phyloP scores from a whole-genome alignment of 306 rosid genomes.

The Gleditsia sinensis region DNA sequence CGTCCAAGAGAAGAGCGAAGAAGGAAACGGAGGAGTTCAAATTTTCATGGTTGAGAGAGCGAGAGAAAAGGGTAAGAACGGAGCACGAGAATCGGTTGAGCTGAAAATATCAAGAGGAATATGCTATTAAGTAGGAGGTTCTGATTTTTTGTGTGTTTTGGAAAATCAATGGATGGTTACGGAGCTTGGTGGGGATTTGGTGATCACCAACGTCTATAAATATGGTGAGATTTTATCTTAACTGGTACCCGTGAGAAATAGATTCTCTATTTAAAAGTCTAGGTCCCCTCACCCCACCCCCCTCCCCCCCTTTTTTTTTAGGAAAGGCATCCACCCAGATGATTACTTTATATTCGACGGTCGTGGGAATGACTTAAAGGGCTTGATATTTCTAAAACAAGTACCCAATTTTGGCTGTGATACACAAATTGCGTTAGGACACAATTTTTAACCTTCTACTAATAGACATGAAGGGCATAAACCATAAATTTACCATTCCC shows the following conservation, averaged over 20 bases:
- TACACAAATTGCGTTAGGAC: constrained; percentile 22
- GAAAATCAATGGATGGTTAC: constrained; percentile 46
- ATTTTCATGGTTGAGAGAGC: constrained; percentile 33
- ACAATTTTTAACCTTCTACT: constrained; percentile 13
- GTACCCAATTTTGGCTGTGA: constrained; percentile 16
- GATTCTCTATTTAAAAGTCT: background rate
- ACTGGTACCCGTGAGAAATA: background rate
- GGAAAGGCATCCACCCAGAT: constrained; percentile 25
- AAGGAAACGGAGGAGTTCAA: background rate
- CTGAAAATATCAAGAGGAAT: constrained; percentile 45
- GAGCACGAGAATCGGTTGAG: constrained; percentile 51
- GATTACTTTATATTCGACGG: constrained; percentile 6
- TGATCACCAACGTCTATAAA: constrained; percentile 40
- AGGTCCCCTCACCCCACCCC: constrained; percentile 17
- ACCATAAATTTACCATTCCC: constrained; percentile 27
- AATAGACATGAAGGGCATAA: background rate
- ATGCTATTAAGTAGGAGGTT: constrained; percentile 45
- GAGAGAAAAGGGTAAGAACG: constrained; percentile 31
- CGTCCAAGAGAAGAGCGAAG: constrained; percentile 5
- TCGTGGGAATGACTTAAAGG: constrained; percentile 21
- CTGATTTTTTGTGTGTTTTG: constrained; percentile 25
- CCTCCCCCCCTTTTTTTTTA: background rate
- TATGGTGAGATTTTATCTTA: background rate
- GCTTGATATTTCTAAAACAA: background rate
- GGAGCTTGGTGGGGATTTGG: constrained; percentile 45